A percentile compares a stretch with the other conserved stretches of the same genome.
Evolutionary conservation across 257 asterid genomes (phyloP).

Genomic region (Solanum pimpinellifolium): DNA sequence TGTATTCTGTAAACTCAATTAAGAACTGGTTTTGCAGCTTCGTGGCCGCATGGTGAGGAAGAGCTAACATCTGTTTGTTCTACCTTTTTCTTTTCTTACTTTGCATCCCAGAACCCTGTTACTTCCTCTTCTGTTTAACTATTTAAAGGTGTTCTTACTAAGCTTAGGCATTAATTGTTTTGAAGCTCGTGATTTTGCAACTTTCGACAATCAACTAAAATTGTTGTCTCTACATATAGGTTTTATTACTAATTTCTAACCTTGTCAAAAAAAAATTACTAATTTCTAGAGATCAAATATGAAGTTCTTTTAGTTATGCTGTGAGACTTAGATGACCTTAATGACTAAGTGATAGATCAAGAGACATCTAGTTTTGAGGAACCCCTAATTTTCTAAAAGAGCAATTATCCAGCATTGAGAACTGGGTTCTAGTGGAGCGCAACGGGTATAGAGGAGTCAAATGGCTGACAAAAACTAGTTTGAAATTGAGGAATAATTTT

Average conservation of each 20-base stretch:
- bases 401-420: neutral
- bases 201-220: neutral
- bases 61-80: neutral
- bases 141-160: neutral
- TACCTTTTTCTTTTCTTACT: neutral
- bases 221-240: neutral
- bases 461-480: neutral
- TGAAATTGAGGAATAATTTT: neutral
- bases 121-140: neutral
- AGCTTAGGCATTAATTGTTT: neutral
- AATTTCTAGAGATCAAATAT: neutral
- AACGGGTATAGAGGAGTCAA: neutral
- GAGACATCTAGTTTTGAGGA: neutral
- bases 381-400: neutral
- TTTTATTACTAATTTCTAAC: neutral
- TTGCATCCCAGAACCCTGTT: neutral
- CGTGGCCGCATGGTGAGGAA: neutral
- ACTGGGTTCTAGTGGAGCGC: neutral
- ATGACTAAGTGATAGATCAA: neutral
- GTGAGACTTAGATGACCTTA: neutral
- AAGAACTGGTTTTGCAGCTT: neutral
- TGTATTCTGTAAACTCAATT: neutral
- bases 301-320: neutral
- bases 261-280: neutral
- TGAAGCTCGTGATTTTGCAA: neutral